Percentiles rank a stretch among this genome's conserved stretches.
These are phyloP conservation scores for Epichloe typhina DNA, from an alignment of 2,329 filamentous ascomycete species.

Conservation along the genomic window DNA sequence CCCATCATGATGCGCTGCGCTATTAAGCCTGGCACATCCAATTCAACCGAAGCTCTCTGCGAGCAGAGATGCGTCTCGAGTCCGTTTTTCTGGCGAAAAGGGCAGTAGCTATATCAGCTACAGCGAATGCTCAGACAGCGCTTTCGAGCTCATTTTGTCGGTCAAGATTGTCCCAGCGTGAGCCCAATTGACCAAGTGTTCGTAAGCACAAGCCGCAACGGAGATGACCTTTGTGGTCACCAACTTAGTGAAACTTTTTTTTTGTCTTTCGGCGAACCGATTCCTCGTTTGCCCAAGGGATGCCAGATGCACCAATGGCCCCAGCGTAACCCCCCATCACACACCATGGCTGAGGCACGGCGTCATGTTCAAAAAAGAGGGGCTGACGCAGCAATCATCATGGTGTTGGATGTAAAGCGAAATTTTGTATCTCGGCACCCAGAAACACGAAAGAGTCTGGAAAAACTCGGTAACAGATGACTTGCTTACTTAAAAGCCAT, in stretches of 20 bases:
- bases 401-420: slow-evolving; percentile 2
- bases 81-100: no score
- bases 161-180: background rate
- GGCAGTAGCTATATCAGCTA: no score
- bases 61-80: background rate
- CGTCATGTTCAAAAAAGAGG: slow-evolving; percentile 11
- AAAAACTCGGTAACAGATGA: slow-evolving; percentile 10
- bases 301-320: background rate
- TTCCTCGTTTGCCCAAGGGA: slow-evolving; percentile 2
- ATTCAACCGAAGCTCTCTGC: background rate
- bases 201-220: background rate
- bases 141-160: background rate
- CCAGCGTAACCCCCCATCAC: slow-evolving; percentile 2
- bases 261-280: background rate
- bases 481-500: slow-evolving; percentile 3
- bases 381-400: slow-evolving; percentile 9
- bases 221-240: background rate
- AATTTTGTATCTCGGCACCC: slow-evolving; percentile 10
- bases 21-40: background rate
- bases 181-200: background rate
- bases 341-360: slow-evolving; percentile 8
- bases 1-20: slow-evolving; percentile 1
- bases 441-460: slow-evolving; percentile 9
- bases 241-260: background rate
- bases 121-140: no score